A percentile compares a stretch with the other conserved stretches of the same genome.
Conservation (phyloP, 192 early-diverging fungal species). For the Podila minutissima region DNA sequence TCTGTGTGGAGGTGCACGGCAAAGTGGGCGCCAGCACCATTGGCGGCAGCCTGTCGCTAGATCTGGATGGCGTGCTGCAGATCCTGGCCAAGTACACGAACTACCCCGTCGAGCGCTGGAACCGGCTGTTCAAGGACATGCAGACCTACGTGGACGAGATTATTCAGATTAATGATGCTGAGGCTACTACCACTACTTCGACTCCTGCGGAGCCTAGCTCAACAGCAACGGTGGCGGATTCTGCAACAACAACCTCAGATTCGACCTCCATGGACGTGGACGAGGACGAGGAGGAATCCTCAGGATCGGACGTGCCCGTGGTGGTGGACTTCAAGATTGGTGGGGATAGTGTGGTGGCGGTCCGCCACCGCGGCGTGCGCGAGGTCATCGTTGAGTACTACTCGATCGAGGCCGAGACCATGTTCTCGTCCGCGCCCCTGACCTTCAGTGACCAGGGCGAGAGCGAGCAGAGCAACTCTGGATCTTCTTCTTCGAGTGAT, state of each 20-base stretch:
- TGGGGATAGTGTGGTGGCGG: constrained; percentile 23
- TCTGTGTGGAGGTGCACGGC: constrained; percentile 31
- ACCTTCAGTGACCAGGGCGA: constrained; percentile 55
- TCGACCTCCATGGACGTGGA: neutral
- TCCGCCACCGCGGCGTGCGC: constrained; percentile 51
- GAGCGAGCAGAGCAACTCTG: constrained; percentile 11
- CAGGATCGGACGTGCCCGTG: constrained; percentile 27
- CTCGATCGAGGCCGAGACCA: constrained; percentile 59
- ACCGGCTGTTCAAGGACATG: constrained; percentile 53
- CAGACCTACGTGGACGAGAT: constrained; percentile 49
- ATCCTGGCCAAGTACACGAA: constrained; percentile 24
- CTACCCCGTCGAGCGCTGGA: constrained; percentile 54
- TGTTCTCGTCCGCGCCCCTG: constrained; percentile 61
- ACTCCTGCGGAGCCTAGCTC: neutral
- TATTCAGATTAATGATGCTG: neutral
- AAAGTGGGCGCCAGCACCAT: neutral
- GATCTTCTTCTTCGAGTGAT: constrained; percentile 1
- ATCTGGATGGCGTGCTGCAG: constrained; percentile 18
- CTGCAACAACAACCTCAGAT: neutral
- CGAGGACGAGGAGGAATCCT: neutral
- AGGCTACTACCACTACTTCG: neutral
- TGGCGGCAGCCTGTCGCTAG: neutral
- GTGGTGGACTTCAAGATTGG: constrained; percentile 55
- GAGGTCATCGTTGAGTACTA: constrained; percentile 54
- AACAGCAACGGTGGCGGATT: neutral